These are phyloP conservation scores for Arachnomyces sp. DNA, from an alignment of 2,329 filamentous ascomycete genomes.

Conservation along the genomic window DNA sequence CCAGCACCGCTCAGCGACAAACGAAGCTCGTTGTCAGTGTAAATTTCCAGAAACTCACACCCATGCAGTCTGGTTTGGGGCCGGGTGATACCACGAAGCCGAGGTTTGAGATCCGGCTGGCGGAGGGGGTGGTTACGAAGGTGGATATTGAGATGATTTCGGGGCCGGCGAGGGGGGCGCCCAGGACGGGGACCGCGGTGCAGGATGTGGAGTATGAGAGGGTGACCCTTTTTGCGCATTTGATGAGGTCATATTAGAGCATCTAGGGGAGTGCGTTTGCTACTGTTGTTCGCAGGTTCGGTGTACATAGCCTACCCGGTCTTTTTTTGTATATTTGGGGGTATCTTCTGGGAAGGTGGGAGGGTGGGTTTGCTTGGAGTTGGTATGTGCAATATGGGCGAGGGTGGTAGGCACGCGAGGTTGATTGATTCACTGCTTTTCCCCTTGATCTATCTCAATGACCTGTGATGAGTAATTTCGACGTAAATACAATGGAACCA, in stretches of 20 bases:
- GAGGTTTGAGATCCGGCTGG: constrained; percentile 66
- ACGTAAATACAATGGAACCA: too few species aligned
- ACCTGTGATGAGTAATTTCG: too few species aligned
- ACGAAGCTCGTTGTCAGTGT: constrained; percentile 69
- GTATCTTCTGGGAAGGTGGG: too few species aligned
- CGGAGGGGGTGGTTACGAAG: constrained; percentile 60
- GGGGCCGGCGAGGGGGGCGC: constrained; percentile 52
- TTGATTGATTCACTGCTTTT: too few species aligned
- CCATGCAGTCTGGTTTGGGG: constrained; percentile 48
- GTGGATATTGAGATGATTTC: constrained; percentile 72
- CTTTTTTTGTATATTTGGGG: too few species aligned
- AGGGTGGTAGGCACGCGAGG: too few species aligned
- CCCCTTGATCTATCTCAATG: too few species aligned
- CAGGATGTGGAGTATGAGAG: constrained; percentile 63
- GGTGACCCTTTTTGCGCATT: constrained; percentile 65
- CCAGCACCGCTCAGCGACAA: constrained; percentile 57
- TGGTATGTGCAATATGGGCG: too few species aligned
- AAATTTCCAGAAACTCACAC: constrained; percentile 56
- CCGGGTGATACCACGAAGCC: constrained; percentile 48
- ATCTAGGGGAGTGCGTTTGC: too few species aligned
- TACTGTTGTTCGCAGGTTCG: too few species aligned
- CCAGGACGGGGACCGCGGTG: constrained; percentile 48
- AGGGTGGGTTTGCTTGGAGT: too few species aligned
- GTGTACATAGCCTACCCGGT: too few species aligned
- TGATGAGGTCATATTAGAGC: constrained; percentile 44